These are phyloP conservation scores for Benincasa hispida DNA, from an alignment of 306 rosid genomes.

Conservation along the genomic window DNA sequence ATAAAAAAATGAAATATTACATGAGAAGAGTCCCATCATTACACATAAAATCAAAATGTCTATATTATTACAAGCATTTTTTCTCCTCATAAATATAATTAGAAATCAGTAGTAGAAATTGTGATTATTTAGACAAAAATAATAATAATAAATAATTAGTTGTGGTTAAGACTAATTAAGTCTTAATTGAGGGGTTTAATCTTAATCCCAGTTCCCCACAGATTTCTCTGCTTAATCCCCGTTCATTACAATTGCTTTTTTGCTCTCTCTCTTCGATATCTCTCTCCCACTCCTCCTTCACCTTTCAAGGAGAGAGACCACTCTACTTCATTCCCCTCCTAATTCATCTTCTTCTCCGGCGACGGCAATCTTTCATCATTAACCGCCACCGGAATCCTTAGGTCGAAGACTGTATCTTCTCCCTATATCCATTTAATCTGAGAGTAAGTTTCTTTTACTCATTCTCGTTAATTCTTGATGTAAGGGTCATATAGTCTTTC, in stretches of 20 bases:
- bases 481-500: neutral
- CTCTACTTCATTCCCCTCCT: neutral
- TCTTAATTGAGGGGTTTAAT: neutral
- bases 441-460: conserved; percentile 16
- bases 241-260: neutral
- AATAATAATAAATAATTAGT: neutral
- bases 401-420: neutral
- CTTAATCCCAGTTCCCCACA: neutral
- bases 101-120: neutral
- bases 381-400: neutral
- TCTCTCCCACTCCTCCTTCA: neutral
- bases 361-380: conserved; percentile 3
- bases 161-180: neutral
- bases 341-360: conserved; percentile 22
- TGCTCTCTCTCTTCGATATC: neutral
- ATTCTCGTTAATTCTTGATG: neutral
- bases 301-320: neutral
- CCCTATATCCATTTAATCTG: neutral
- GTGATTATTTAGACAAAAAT: neutral
- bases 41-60: neutral
- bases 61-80: neutral
- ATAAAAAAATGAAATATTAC: neutral
- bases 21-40: neutral
- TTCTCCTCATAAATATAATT: neutral
- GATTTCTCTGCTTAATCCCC: neutral